Evolutionary conservation across 768 basidiomycete genomes (phyloP).

Genomic region (Auricularia sp.): DNA sequence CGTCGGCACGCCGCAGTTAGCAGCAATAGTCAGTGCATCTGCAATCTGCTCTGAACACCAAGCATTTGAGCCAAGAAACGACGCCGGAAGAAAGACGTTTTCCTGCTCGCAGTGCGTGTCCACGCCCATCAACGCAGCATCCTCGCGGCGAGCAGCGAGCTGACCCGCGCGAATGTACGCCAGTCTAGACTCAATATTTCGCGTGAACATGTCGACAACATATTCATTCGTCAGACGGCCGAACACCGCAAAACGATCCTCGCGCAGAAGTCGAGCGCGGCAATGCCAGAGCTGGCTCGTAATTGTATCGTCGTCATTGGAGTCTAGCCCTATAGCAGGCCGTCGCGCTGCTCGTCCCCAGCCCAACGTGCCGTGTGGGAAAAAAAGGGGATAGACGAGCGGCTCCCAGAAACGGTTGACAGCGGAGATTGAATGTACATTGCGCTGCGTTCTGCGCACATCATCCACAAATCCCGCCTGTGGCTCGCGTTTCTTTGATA

Average conservation of each 20-base stretch:
- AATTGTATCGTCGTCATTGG: no score
- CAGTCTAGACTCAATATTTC: slow-evolving; percentile 23
- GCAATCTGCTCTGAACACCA: slow-evolving; percentile 29
- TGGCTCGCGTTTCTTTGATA: no score
- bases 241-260: slow-evolving; percentile 22
- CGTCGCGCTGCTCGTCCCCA: slow-evolving; percentile 26
- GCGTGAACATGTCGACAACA: slow-evolving; percentile 30
- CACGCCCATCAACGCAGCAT: no score
- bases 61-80: no score
- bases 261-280: no score
- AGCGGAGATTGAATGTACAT: slow-evolving; percentile 15
- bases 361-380: slow-evolving; percentile 26
- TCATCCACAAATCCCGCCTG: no score
- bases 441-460: no score
- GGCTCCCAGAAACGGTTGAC: slow-evolving; percentile 29
- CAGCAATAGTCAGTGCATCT: slow-evolving; percentile 28
- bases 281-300: no score
- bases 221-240: slow-evolving; percentile 27
- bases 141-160: slow-evolving; percentile 10
- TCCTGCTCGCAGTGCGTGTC: no score
- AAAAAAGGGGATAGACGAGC: slow-evolving; percentile 27
- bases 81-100: no score
- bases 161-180: slow-evolving; percentile 25
- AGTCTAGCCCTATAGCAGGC: background rate
- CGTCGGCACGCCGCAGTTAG: slow-evolving; percentile 12